Evolutionary conservation across 345 rosid genomes (phyloP).

Genomic region (Lepidium sativum): DNA sequence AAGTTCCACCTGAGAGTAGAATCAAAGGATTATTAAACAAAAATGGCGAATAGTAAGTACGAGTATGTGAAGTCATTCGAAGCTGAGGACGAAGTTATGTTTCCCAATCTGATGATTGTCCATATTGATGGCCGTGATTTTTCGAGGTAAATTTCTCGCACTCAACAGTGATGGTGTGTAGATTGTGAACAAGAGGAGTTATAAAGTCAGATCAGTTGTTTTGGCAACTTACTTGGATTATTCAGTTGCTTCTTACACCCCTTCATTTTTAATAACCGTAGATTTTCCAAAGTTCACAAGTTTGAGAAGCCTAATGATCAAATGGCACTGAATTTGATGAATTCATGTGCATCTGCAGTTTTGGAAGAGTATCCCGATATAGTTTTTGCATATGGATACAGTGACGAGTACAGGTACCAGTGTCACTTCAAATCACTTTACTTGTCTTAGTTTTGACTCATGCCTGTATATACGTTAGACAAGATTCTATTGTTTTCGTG

Average conservation of each 20-base stretch:
- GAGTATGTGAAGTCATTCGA: slow-evolving; percentile 82
- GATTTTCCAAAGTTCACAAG: slow-evolving; percentile 56
- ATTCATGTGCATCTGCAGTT: slow-evolving; percentile 49
- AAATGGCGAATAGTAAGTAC: slow-evolving; percentile 82
- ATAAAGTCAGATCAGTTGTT: too few species aligned
- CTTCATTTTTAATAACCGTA: slow-evolving; percentile 5
- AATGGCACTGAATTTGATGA: slow-evolving; percentile 55
- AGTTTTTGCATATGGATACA: slow-evolving; percentile 65
- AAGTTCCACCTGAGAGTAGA: too few species aligned
- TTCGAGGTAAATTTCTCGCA: slow-evolving; percentile 28
- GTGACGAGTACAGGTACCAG: slow-evolving; percentile 60
- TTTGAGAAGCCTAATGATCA: slow-evolving; percentile 74
- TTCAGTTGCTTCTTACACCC: neutral
- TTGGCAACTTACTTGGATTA: neutral
- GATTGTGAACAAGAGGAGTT: neutral
- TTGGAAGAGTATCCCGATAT: slow-evolving; percentile 68
- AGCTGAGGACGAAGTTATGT: slow-evolving; percentile 53
- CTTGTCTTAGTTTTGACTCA: neutral
- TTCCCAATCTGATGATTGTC: slow-evolving; percentile 54
- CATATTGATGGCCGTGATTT: slow-evolving; percentile 48
- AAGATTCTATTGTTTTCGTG: neutral
- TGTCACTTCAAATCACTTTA: neutral
- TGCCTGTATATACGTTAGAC: neutral
- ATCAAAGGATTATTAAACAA: neutral
- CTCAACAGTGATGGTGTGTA: neutral